Base-by-base conservation (phyloP, 2,329 filamentous ascomycete genomes). In the Talaromyces marneffei region DNA sequence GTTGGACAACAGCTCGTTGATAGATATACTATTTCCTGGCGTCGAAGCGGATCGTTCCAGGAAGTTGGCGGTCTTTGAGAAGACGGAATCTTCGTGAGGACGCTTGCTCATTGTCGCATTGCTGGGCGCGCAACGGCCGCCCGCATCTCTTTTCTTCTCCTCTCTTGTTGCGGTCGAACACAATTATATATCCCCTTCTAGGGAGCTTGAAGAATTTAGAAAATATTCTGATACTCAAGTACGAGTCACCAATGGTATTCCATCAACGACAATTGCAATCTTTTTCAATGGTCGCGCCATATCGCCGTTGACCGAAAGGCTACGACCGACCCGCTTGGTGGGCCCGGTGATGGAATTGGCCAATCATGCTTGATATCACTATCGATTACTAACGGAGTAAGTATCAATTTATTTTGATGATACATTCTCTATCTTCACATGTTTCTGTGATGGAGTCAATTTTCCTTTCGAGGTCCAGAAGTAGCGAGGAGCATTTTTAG, bases 1-100 rank as follows among this genome's bases (percentile, higher is more conserved):
- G 12, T 72, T 71, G 12, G 73, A 74, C 31, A 76, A 67, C 40
- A 74, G 65, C 57, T 76, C 73, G 27, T 71, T 70, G 57, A 74
- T 71, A 10, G 60, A 62, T 25, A 62, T 59, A 40, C 42, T 62
- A 29, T 54, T 54, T 7, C 60, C 60, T 2, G 35, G 35, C 25
- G 52, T 55, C 1, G 33, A 40, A 40, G 29, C 46, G 8, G 55
- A n/a, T n/a, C 35, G 18, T 1, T 61, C 59, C 33, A 53, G 33
- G 20, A 60, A 54, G 14, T 29, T 50, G 39, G 25, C 46, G 2
- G 59, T 27, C 62, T 58, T 60, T 31, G 54, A 33, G n/a, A 57
- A 62, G 44, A 60, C 53, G 29, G 62, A 63, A 40, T 63, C 62
- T 44, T 59, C 62, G 54, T 54, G 59, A 42, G 59, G 31, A 27